Conservation (phyloP, 371 early-diverging fungal species). For the Cokeromyces recurvatus region DNA sequence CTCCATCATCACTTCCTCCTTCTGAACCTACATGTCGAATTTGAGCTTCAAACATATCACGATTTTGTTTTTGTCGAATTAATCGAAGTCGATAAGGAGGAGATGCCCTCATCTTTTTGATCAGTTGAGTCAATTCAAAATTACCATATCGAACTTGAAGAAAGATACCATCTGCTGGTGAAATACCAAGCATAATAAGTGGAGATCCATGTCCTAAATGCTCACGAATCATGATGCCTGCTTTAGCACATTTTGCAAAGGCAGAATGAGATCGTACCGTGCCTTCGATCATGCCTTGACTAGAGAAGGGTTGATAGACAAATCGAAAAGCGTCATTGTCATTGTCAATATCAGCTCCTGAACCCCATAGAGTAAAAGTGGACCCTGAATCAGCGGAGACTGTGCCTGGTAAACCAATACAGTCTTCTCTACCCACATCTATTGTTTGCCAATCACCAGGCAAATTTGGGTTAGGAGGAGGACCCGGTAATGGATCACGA, state of each 20-base stretch:
- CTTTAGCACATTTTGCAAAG: constrained; percentile 43
- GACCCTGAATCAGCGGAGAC: constrained; percentile 38
- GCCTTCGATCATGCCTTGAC: constrained; percentile 24
- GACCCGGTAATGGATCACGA: constrained; percentile 32
- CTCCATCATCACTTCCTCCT: not conserved
- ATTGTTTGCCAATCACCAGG: constrained; percentile 45
- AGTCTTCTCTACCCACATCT: constrained; percentile 35
- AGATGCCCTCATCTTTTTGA: constrained; percentile 30
- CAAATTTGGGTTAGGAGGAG: constrained; percentile 37
- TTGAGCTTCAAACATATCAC: constrained; percentile 15
- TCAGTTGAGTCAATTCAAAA: constrained; percentile 20
- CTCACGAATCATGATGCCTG: constrained; percentile 45
- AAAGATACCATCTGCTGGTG: constrained; percentile 38
- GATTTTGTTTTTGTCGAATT: constrained; percentile 10
- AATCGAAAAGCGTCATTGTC: constrained; percentile 37
- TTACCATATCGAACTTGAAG: constrained; percentile 26
- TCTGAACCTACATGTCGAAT: constrained; percentile 9
- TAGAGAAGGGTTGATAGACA: constrained; percentile 30
- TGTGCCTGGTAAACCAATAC: constrained; percentile 37
- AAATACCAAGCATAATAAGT: constrained; percentile 35
- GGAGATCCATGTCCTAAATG: constrained; percentile 38
- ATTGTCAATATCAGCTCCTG: constrained; percentile 33
- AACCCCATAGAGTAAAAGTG: constrained; percentile 45
- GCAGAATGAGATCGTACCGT: constrained; percentile 37
- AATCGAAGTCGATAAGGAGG: constrained; percentile 38